A percentile compares a stretch with the other conserved stretches of the same genome.
Conservation (phyloP, 768 basidiomycete genomes). For the Baorangia bicolor region DNA sequence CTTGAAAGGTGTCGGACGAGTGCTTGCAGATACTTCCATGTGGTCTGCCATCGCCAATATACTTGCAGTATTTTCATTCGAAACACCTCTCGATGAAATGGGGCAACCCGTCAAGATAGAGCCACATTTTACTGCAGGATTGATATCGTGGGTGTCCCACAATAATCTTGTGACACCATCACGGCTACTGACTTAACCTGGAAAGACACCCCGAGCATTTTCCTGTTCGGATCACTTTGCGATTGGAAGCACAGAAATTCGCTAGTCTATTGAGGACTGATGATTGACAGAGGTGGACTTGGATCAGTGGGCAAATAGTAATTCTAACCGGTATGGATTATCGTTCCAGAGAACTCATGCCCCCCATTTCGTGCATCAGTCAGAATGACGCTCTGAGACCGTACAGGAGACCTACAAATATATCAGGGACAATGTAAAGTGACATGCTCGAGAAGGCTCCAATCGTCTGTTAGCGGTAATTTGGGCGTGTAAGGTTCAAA, state of each 20-base stretch:
- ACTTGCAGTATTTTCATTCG: slow-evolving; percentile 6
- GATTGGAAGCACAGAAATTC: not conserved
- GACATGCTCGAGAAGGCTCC: not conserved
- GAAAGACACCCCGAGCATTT: not conserved
- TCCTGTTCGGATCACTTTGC: not conserved
- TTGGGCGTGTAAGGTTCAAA: too few species aligned
- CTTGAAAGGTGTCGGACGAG: slow-evolving; percentile 4
- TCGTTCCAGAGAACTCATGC: not conserved
- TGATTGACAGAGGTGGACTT: not conserved
- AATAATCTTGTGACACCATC: not conserved
- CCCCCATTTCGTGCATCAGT: too few species aligned
- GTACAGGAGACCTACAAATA: not conserved
- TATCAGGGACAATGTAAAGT: not conserved
- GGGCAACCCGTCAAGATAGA: not conserved
- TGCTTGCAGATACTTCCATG: slow-evolving; percentile 1
- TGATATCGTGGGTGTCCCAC: slow-evolving; percentile 1
- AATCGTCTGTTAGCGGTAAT: too few species aligned
- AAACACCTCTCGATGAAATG: slow-evolving; percentile 1
- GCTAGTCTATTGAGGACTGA: not conserved
- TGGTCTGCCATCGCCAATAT: slow-evolving; percentile 2
- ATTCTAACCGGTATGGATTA: not conserved
- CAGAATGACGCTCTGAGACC: not conserved
- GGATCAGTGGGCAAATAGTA: not conserved
- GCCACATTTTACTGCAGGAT: not conserved
- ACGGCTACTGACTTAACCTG: not conserved